Base-by-base conservation (phyloP, 768 basidiomycete species). In the Clathrus columnatus region DNA sequence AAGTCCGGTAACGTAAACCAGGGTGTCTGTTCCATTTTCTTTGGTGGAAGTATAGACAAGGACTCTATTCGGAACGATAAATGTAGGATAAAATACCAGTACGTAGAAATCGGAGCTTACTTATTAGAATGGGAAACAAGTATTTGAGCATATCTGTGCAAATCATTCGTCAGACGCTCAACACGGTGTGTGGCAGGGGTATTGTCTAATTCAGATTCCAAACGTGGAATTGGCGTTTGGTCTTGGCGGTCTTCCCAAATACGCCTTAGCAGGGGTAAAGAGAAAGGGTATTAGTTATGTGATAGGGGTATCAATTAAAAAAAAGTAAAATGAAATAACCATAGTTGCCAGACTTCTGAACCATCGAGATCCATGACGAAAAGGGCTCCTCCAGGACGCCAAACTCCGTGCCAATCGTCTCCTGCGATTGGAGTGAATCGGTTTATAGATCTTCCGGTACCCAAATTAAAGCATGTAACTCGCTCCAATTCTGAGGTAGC, bases 141-240 rank as follows among this genome's bases (percentile, higher is more conserved):
- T 41, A 70, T 24, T 17, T 50, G 50, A 6, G 51, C 50, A 48
- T 75, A 73, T 50, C 65, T 67, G 59, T 64, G 67, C 48, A 62
- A 61, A 43, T 74, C 72, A 29, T 72, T 67, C 8, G 74, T 75
- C n/a, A 75, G 51, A 28, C 72, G 65, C 61, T 75, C 73, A 45
- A 74, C 65, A 16, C 74, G 70, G 14, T 72, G 70, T 41, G 59
- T 65, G 8, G 74, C 70, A 26, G 74, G 73, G 23, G 60, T 46
- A 57, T 74, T 74, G 52, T 71, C 64, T 16, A 72, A 62, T 54
- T 75, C 73, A 14, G 65, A 63, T 28, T 71, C 67, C 27, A 74
- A 67, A n/a, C 51, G 62, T 16, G 70, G 71, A 24, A 74, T 50
- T 18, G 58, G 36, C n/a, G 36, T 36, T 36, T 36, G 36, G 36